These are phyloP conservation scores for Zanthoxylum bungeanum DNA, from an alignment of 345 rosid genomes.

Conservation along the genomic window DNA sequence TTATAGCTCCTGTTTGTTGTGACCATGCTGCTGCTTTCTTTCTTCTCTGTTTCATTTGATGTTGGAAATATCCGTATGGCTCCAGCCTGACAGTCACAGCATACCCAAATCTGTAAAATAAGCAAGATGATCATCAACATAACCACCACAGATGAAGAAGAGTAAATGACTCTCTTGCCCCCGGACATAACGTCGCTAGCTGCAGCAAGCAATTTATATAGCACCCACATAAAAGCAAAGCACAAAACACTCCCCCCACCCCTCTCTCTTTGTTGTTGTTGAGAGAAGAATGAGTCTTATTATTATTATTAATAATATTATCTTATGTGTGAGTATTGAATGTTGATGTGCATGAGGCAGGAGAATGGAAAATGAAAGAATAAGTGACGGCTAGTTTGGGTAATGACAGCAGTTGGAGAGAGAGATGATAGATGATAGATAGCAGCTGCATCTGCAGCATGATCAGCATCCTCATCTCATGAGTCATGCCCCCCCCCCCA, in stretches of 20 bases:
- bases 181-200: background rate
- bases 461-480: constrained; percentile 2
- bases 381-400: constrained; percentile 22
- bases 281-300: background rate
- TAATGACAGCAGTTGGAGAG: constrained; percentile 5
- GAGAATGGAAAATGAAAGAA: background rate
- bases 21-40: background rate
- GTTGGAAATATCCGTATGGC: constrained; percentile 38
- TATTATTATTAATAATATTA: too few species aligned
- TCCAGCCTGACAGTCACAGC: constrained; percentile 33
- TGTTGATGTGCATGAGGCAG: too few species aligned
- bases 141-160: constrained; percentile 21
- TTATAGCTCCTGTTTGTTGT: background rate
- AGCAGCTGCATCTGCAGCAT: too few species aligned
- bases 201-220: constrained; percentile 20
- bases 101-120: constrained; percentile 44
- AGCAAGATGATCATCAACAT: constrained; percentile 19
- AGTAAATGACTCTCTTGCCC: constrained; percentile 18
- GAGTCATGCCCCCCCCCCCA: too few species aligned
- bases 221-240: constrained; percentile 33
- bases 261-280: background rate
- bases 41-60: background rate
- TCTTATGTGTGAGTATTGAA: too few species aligned
- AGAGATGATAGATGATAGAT: constrained; percentile 15
- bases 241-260: background rate